phyloP scores from a whole-genome alignment of 805 yeast genomes.

The Torulaspora quercuum region DNA sequence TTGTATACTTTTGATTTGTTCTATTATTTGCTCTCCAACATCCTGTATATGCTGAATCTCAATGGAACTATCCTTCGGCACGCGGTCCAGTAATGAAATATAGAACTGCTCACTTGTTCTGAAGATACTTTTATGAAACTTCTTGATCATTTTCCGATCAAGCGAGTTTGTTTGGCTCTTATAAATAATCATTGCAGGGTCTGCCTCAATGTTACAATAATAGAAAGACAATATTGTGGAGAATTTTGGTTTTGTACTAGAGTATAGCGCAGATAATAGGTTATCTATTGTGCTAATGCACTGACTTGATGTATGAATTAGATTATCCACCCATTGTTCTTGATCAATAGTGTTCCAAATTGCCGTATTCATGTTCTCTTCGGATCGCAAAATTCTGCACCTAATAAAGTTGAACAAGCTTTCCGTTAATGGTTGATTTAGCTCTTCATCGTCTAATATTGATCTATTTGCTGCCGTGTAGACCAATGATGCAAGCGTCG shows the following conservation, averaged over 20 bases:
- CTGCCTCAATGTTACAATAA: constrained; percentile 49
- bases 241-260: constrained; percentile 52
- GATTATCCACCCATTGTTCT: constrained; percentile 47
- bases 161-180: constrained; percentile 19
- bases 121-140: constrained; percentile 37
- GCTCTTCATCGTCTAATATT: constrained; percentile 33
- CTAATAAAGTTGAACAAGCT: constrained; percentile 37
- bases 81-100: constrained; percentile 40
- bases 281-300: constrained; percentile 46
- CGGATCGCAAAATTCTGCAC: constrained; percentile 22
- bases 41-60: constrained; percentile 54
- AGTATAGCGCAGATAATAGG: constrained; percentile 42
- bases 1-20: constrained; percentile 49
- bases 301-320: constrained; percentile 46
- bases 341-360: constrained; percentile 48
- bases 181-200: constrained; percentile 39
- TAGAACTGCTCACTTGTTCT: constrained; percentile 45
- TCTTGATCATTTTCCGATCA: constrained; percentile 40
- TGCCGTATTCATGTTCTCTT: constrained; percentile 26
- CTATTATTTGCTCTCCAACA: constrained; percentile 52
- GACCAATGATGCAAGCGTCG: constrained; percentile 48
- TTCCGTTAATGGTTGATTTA: constrained; percentile 34
- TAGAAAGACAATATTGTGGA: constrained; percentile 50
- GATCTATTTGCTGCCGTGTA: constrained; percentile 48
- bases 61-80: constrained; percentile 60